Conservation (phyloP, 1,139 yeast genomes). For the Blastobotrys raffinosifermentans region DNA sequence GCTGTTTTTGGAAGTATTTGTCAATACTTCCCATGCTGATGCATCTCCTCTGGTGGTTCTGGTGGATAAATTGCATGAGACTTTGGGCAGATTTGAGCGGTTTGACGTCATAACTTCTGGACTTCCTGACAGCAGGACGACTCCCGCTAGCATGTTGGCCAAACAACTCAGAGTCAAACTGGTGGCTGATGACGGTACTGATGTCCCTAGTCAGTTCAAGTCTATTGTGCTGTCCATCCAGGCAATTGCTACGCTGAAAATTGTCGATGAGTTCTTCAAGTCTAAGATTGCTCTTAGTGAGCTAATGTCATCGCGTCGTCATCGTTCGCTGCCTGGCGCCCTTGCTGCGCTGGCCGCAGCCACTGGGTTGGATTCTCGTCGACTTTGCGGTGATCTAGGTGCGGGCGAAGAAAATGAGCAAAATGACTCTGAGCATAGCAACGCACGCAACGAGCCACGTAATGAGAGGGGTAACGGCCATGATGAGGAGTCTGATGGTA, state of each 20-base stretch:
- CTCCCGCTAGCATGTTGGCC: constrained; percentile 58
- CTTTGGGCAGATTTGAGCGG: constrained; percentile 67
- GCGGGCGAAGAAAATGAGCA: constrained; percentile 13
- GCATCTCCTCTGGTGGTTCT: constrained; percentile 37
- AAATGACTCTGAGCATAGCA: constrained; percentile 13
- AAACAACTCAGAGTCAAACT: constrained; percentile 63
- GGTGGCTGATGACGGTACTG: constrained; percentile 30
- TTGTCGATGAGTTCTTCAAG: constrained; percentile 53
- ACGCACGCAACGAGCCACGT: constrained; percentile 8
- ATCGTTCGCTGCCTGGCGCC: constrained; percentile 11
- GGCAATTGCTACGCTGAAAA: constrained; percentile 79
- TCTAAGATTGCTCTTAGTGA: constrained; percentile 20
- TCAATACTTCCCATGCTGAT: constrained; percentile 26
- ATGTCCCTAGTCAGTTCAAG: constrained; percentile 19
- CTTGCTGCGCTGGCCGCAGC: constrained; percentile 17
- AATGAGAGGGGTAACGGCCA: constrained; percentile 12
- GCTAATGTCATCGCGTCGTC: constrained; percentile 10
- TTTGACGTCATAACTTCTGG: constrained; percentile 67
- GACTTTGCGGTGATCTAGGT: constrained; percentile 10
- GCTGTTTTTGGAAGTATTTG: constrained; percentile 48
- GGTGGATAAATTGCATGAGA: constrained; percentile 61
- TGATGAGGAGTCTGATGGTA: constrained; percentile 7
- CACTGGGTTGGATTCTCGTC: constrained; percentile 8
- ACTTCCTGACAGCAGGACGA: constrained; percentile 22
- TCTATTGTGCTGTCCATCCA: constrained; percentile 55